Evolutionary conservation across 352 stramenopile genomes (phyloP), one percentile per base, ranked within the genome.

Genomic region (Globisporangium abappressorium): DNA sequence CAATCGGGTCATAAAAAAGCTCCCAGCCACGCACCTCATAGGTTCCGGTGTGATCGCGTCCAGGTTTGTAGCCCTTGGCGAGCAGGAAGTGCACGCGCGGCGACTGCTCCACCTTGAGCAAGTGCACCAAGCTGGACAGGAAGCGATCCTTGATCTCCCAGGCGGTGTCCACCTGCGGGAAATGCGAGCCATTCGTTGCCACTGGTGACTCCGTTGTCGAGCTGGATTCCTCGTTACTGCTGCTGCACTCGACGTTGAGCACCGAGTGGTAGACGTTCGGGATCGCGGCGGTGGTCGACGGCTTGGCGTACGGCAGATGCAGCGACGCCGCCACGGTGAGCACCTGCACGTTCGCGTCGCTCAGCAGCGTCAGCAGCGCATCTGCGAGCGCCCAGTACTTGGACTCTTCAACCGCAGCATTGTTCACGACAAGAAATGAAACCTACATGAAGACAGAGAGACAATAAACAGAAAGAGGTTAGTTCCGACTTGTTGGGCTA

Each of bases 121-220:
- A 70, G 41, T 89, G 81, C 65, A 92, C 67, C 22, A 92, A 62
- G 0, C 68, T 70, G 5, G 69, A 68, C n/a, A 92, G 63, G 59
- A 82, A 90, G 55, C 64, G 60, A 51, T 90, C 74, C 54, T 82
- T 89, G 24, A 90, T 57, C 46, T 82, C 77, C 84, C 84, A 92
- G 30, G 65, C 20, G 9, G 70, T 6, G 57, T 87, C 77, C 9
- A 84, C 73, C 15, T 43, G 34, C 47, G 51, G 53, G 30, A 75
- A 61, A 2, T 46, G 20, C 22, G 70, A 30, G 9, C 38, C 49
- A 57, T 53, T 30, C 15, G 22, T 55, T 15, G 65, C 14, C 18
- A 71, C 26, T 41, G 59, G 26, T 26, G 41, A 66, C 30, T 22
- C 57, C 9, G 8, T 72, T 38, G 5, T 65, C 38, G 7, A 41